phyloP scores from a whole-genome alignment of 139 green algal genomes.

The Zygnema cylindricum region DNA sequence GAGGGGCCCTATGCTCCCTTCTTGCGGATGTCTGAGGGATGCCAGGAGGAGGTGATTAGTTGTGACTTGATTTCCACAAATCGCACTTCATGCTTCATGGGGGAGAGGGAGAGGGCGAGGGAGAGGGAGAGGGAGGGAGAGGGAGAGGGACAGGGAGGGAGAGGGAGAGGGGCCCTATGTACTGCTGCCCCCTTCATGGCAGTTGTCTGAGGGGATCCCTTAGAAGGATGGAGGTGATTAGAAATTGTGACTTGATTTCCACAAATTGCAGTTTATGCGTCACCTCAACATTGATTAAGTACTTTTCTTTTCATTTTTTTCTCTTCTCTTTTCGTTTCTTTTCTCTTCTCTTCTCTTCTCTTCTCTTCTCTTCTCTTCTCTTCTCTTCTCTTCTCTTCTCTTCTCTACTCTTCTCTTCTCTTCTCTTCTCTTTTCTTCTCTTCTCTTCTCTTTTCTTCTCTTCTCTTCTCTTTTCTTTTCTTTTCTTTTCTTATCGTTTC shows the following conservation, averaged over 20 bases:
- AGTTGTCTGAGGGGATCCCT: neutral
- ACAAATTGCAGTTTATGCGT: neutral
- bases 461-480: neutral
- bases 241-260: neutral
- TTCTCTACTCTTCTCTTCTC: neutral
- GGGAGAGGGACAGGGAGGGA: no score
- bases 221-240: neutral
- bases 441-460: neutral
- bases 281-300: neutral
- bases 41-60: no score
- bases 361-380: neutral
- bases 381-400: neutral
- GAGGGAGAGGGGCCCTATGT: no score
- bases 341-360: neutral
- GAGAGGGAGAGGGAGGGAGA: no score
- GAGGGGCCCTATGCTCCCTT: no score
- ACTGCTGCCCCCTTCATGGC: neutral
- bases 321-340: neutral
- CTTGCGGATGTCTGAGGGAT: neutral
- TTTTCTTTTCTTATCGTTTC: neutral
- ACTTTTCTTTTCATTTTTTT: neutral
- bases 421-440: neutral
- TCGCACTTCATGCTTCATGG: no score
- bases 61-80: no score
- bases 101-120: no score